Evolutionary conservation across 208 protist species (phyloP), one percentile per base, ranked within the genome.

Genomic region (Acanthamoeba castellanii): DNA sequence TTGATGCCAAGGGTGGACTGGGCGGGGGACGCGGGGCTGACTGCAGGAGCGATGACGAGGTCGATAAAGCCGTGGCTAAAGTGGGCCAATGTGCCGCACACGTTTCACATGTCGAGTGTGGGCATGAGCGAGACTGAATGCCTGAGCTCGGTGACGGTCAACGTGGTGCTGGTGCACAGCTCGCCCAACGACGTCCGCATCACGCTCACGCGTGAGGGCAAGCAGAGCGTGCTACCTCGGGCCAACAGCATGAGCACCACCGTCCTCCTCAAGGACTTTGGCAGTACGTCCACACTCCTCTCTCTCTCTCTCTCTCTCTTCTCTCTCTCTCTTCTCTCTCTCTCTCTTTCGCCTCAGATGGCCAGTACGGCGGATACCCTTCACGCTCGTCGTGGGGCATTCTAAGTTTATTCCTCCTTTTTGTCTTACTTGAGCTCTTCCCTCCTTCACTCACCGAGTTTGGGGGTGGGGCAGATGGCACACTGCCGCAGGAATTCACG

Each of bases 401-500:
- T n/a, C n/a, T n/a, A n/a, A n/a, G n/a, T n/a, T n/a, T n/a, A n/a
- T n/a, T n/a, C n/a, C n/a, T 42, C 37, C 3, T 42, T n/a, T n/a
- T n/a, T n/a, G n/a, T n/a, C n/a, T n/a, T n/a, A n/a, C n/a, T n/a
- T n/a, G n/a, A n/a, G n/a, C n/a, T n/a, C n/a, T n/a, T n/a, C n/a
- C n/a, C n/a, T n/a, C n/a, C n/a, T n/a, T n/a, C n/a, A n/a, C n/a
- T n/a, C n/a, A n/a, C n/a, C n/a, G n/a, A n/a, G n/a, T n/a, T n/a
- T n/a, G n/a, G n/a, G n/a, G n/a, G n/a, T n/a, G n/a, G n/a, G n/a
- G n/a, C n/a, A n/a, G n/a, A n/a, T n/a, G n/a, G n/a, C n/a, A n/a
- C n/a, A n/a, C n/a, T n/a, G n/a, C n/a, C n/a, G n/a, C 37, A 42
- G 37, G 37, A 87, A 47, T 87, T 64, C 78, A 87, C 47, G n/a